Evolutionary conservation across 1,139 yeast species (phyloP).

Genomic region (Geotrichum citri-aurantii): DNA sequence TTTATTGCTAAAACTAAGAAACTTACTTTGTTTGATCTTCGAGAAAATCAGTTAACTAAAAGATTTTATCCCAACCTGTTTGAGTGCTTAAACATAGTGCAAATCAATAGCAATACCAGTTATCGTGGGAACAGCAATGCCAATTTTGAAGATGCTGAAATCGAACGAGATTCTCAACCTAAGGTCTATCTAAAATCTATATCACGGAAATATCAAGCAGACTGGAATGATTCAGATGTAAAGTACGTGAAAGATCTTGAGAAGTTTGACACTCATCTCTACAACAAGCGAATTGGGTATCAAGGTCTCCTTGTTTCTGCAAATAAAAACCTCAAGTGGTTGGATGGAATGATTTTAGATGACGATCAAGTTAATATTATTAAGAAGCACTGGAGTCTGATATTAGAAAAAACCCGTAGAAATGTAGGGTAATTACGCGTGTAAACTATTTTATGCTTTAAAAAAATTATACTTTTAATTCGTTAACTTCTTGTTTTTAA

Average conservation of each 20-base stretch:
- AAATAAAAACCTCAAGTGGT: conserved; percentile 7
- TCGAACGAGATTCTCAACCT: neutral
- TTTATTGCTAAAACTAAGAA: conserved; percentile 22
- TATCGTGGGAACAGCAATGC: conserved; percentile 5
- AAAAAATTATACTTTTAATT: too few relatives aligned
- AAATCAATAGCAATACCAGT: neutral
- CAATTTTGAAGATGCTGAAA: neutral
- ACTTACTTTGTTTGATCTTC: conserved; percentile 30
- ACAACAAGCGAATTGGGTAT: conserved; percentile 5
- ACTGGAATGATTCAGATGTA: conserved; percentile 1
- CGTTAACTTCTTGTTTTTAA: too few relatives aligned
- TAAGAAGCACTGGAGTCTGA: neutral
- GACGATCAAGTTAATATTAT: neutral
- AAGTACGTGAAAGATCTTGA: neutral
- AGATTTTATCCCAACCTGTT: conserved; percentile 28
- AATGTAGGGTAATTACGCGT: neutral
- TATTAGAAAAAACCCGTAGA: neutral
- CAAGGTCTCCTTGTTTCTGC: conserved; percentile 11
- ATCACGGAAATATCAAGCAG: neutral
- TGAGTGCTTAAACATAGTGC: neutral
- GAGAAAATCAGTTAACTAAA: conserved; percentile 32
- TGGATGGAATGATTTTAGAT: conserved; percentile 12
- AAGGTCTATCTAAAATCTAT: neutral
- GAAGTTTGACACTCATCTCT: neutral
- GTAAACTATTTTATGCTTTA: neutral